A percentile compares a stretch with the other conserved stretches of the same genome.
phyloP scores from a whole-genome alignment of 1,139 yeast species.

The Meyerozyma guilliermondii region DNA sequence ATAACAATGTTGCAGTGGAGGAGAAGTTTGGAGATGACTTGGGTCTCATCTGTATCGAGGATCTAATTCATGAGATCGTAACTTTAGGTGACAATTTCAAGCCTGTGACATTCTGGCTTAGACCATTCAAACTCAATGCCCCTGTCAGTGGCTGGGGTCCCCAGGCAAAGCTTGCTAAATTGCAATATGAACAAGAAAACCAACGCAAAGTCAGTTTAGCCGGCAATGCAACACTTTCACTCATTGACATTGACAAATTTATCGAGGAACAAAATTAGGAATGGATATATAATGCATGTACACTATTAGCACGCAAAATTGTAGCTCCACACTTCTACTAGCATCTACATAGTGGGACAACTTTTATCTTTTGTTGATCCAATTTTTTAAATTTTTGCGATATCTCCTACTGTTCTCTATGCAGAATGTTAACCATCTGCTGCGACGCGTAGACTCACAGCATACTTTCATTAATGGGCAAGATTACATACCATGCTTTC shows the following conservation, averaged over 20 bases:
- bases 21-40: constrained; percentile 59
- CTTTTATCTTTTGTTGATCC: too few species aligned
- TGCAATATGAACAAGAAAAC: constrained; percentile 40
- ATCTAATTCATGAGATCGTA: constrained; percentile 64
- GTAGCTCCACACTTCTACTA: too few species aligned
- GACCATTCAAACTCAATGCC: constrained; percentile 63
- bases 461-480: neutral
- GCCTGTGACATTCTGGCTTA: constrained; percentile 53
- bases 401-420: constrained; percentile 9
- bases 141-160: constrained; percentile 75
- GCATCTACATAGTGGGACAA: neutral
- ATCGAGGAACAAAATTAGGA: constrained; percentile 56
- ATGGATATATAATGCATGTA: neutral
- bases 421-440: neutral
- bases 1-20: constrained; percentile 71
- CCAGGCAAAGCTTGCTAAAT: constrained; percentile 48
- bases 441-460: constrained; percentile 3
- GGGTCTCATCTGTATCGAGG: constrained; percentile 77
- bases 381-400: neutral
- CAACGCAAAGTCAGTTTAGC: constrained; percentile 50
- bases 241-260: constrained; percentile 65
- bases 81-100: constrained; percentile 61
- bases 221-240: constrained; percentile 58
- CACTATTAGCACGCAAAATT: neutral
- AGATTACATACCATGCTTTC: constrained; percentile 15